Percentiles rank a stretch among this genome's conserved stretches.
phyloP scores from a whole-genome alignment of 805 yeast species.

The Candida xiaguanensis region DNA sequence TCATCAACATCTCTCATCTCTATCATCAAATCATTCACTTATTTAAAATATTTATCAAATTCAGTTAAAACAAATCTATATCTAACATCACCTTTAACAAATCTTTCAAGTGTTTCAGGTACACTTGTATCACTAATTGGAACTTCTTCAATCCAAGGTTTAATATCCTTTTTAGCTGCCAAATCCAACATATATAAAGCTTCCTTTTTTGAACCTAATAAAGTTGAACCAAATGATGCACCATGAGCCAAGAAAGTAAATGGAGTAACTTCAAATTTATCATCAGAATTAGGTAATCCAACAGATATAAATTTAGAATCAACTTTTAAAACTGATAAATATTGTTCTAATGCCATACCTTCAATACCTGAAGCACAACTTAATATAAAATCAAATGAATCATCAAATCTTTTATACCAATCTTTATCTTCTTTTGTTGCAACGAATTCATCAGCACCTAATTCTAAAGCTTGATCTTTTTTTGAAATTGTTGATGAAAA shows the following conservation, averaged over 20 bases:
- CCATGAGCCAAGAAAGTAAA: constrained; percentile 49
- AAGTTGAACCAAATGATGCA: constrained; percentile 53
- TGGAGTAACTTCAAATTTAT: constrained; percentile 45
- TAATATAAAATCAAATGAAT: constrained; percentile 44
- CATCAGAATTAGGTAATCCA: constrained; percentile 56
- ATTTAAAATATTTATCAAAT: constrained; percentile 43
- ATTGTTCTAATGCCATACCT: constrained; percentile 29
- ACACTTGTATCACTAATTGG: constrained; percentile 52
- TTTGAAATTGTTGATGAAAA: constrained; percentile 27
- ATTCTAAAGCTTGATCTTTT: constrained; percentile 25
- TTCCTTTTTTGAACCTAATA: constrained; percentile 60
- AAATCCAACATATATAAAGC: constrained; percentile 63
- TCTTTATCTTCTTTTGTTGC: constrained; percentile 50
- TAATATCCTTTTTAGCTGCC: constrained; percentile 55
- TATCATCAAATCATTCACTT: neutral
- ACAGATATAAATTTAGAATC: constrained; percentile 59
- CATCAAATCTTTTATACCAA: constrained; percentile 31
- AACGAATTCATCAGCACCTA: constrained; percentile 34
- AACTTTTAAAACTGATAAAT: constrained; percentile 45
- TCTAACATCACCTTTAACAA: constrained; percentile 53
- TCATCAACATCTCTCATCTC: neutral
- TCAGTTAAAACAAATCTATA: constrained; percentile 63
- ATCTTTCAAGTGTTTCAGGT: constrained; percentile 51
- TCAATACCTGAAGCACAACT: constrained; percentile 39
- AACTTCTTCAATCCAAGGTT: constrained; percentile 61